Percentiles rank a stretch among this genome's conserved stretches.
phyloP scores from a whole-genome alignment of 2,329 filamentous ascomycete species.

The Ophiostoma tasmaniense region DNA sequence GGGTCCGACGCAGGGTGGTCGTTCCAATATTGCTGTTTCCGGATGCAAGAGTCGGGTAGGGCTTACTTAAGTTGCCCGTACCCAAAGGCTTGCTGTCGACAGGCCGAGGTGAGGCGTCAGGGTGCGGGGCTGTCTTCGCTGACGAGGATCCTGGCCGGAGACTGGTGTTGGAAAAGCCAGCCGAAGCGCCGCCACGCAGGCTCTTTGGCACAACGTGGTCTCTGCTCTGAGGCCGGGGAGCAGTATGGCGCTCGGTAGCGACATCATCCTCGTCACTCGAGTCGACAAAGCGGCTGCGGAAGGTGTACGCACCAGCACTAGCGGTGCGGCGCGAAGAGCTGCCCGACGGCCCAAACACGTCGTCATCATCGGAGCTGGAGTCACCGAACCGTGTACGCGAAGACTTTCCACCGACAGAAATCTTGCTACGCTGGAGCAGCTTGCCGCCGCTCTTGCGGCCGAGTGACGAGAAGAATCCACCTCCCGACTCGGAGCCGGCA shows the following conservation, averaged over 20 bases:
- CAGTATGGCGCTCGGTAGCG: slow-evolving; percentile 25
- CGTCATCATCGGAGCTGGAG: slow-evolving; percentile 45
- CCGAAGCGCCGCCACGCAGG: slow-evolving; percentile 25
- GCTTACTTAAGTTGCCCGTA: neutral
- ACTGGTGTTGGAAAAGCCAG: slow-evolving; percentile 12
- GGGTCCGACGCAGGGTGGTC: slow-evolving; percentile 31
- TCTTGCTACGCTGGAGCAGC: slow-evolving; percentile 22
- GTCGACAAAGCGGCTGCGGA: slow-evolving; percentile 50
- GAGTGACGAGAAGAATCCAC: slow-evolving; percentile 37
- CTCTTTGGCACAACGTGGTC: slow-evolving; percentile 38
- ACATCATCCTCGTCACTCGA: slow-evolving; percentile 54
- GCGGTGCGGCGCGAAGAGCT: slow-evolving; percentile 6
- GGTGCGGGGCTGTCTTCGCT: neutral
- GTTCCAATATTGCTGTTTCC: slow-evolving; percentile 17
- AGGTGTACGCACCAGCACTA: slow-evolving; percentile 23
- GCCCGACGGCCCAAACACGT: slow-evolving; percentile 14
- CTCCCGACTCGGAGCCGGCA: slow-evolving; percentile 14
- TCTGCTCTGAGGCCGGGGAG: slow-evolving; percentile 41
- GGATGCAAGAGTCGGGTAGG: neutral
- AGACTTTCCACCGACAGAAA: slow-evolving; percentile 27
- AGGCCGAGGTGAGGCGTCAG: neutral
- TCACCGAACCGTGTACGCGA: slow-evolving; percentile 42
- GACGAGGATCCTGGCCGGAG: slow-evolving; percentile 4
- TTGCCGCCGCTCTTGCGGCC: slow-evolving; percentile 32
- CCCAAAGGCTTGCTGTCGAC: neutral